Evolutionary conservation across 495 filamentous ascomycete species (phyloP), one percentile per base, ranked within the genome.

Genomic region (Aspergillus nidulans): DNA sequence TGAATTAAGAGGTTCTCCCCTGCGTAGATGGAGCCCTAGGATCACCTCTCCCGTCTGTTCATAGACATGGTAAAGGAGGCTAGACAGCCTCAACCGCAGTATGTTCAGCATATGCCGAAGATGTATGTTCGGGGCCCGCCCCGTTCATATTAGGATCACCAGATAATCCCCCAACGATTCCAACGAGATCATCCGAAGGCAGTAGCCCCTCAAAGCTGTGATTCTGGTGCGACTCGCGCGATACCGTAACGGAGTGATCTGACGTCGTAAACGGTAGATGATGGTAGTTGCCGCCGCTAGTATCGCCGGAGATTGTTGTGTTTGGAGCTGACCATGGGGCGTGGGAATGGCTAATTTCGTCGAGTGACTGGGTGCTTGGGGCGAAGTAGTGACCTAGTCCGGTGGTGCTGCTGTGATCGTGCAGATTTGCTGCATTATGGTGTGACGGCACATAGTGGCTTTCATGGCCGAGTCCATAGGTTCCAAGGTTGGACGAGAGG

Each of bases 101-200:
- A 44, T 60, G 66, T 39, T 74, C 72, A 6, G 58, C 55, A 58
- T 73, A 75, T 30, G 60, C 52, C 9, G 57, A 38, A 40, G 53
- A 64, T 3, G 61, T 57, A 66, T 72, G 69, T 44, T 72, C 70
- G 42, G 65, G 69, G 51, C 69, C 70, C 28, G 65, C 68, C 65
- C 71, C 70, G 56, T 74, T 69, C 63, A 76, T 73, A 52, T 58
- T 58, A 21, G 66, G 56, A 42, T 65, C 70, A 30, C 64, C 68
- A 40, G 71, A 63, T 48, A 75, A 68, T 16, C 66, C 68, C 23
- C 72, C 67, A 30, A 75, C 71, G 19, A 75, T 77, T 41, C 71
- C 68, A 58, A 74, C 69, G 47, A 77, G 61, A 51, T 75, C 71
- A 16, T 75, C 73, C 1, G 67, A 57, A n/a, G 69, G 62, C 55